Evolutionary conservation across 495 filamentous ascomycete species (phyloP), one percentile per base, ranked within the genome.

Genomic region (Daldinia loculata): DNA sequence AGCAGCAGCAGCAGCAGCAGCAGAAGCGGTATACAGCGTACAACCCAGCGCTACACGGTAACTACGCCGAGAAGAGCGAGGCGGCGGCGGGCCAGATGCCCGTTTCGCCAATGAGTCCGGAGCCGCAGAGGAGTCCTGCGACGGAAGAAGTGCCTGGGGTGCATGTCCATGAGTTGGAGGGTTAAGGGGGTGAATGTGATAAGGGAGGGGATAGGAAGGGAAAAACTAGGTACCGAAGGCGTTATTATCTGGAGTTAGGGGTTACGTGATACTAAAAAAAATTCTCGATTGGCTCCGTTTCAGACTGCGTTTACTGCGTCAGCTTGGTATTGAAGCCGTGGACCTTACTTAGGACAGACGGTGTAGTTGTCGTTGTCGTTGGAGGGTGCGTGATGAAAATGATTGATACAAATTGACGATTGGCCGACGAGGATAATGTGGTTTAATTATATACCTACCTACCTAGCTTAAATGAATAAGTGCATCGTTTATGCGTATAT

Each of bases 11-110:
- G 27, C 22, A 30, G 6, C 52, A n/a, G 51, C 15, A 19, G 59
- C 60, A 59, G 59, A 38, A 24, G 30, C 43, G 22, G 30, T 72
- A 39, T 26, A 48, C 52, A 0, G 70, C 70, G 29, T 72, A 72
- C 27, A 72, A 72, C 48, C 70, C 70, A 6, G 11, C 34, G 3
- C 14, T 72, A 3, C 70, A 72, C 41, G 70, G 70, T 0, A 65
- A 72, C 56, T 72, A 68, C 65, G 70, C 65, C 2, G 60, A 63
- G 53, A 29, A 29, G 52, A 5, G 61, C 34, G 59, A 63, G 17
- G 50, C 30, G 32, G 36, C 26, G 4, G 27, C 5, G n/a, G 36
- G 56, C 38, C 7, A 43, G 24, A 30, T 12, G 38, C 56, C 34
- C 7, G 29, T 60, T 17, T 65, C 61, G 2, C 48, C 61, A 15